These are phyloP conservation scores for Iodosphaeria phyllophila DNA, from an alignment of 2,329 filamentous ascomycete genomes.

Conservation along the genomic window DNA sequence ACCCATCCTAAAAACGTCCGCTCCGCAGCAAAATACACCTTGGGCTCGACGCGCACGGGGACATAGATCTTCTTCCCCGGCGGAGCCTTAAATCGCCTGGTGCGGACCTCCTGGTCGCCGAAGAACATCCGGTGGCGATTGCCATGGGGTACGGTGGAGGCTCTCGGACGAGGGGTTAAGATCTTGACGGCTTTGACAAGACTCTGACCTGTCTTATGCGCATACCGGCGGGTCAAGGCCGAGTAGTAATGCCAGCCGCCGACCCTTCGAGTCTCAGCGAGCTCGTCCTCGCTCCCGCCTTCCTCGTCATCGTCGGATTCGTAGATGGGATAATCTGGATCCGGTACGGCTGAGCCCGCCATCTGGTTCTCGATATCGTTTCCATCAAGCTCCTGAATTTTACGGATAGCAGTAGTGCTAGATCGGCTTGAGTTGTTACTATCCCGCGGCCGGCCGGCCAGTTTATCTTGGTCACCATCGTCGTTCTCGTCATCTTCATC, in stretches of 20 bases:
- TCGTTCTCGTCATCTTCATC: constrained; percentile 39
- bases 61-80: constrained; percentile 88
- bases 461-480: constrained; percentile 8
- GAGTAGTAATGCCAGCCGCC: constrained; percentile 62
- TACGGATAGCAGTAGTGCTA: constrained; percentile 4
- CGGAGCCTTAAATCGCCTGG: constrained; percentile 49
- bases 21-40: constrained; percentile 93
- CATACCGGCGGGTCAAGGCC: constrained; percentile 32
- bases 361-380: constrained; percentile 72
- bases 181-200: constrained; percentile 25
- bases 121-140: constrained; percentile 33
- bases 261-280: constrained; percentile 59
- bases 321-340: constrained; percentile 71
- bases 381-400: constrained; percentile 5
- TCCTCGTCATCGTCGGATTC: constrained; percentile 81
- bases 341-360: constrained; percentile 33
- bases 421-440: too few species aligned
- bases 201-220: constrained; percentile 21
- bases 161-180: constrained; percentile 35
- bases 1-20: constrained; percentile 91
- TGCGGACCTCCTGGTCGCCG: constrained; percentile 33
- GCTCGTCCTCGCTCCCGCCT: constrained; percentile 44
- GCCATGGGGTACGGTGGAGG: constrained; percentile 36
- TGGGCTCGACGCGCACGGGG: constrained; percentile 86
- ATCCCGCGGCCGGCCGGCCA: constrained; percentile 4